phyloP scores from a whole-genome alignment of 345 rosid species.

The Xanthoceras sorbifolium region DNA sequence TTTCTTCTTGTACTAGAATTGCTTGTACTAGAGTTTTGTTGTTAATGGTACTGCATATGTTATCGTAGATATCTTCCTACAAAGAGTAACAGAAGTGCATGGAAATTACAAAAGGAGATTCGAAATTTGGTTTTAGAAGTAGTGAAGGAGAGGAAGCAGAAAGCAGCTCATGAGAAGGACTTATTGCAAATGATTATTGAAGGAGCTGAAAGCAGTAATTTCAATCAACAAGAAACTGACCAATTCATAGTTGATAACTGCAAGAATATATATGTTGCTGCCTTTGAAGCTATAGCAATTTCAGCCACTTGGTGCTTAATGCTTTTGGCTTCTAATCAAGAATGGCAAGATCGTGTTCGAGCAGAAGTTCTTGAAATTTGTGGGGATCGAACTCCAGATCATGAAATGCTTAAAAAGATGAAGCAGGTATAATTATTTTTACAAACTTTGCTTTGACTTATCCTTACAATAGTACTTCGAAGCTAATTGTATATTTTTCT shows the following conservation, averaged over 20 bases:
- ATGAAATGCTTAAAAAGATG: slow-evolving; percentile 36
- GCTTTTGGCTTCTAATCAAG: slow-evolving; percentile 47
- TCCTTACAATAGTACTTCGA: no score
- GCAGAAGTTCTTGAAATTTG: slow-evolving; percentile 39
- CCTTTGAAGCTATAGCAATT: slow-evolving; percentile 48
- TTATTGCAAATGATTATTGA: slow-evolving; percentile 39
- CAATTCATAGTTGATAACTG: slow-evolving; percentile 49
- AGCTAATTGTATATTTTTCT: no score
- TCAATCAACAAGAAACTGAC: slow-evolving; percentile 23
- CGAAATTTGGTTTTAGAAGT: slow-evolving; percentile 29
- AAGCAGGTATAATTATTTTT: slow-evolving; percentile 38
- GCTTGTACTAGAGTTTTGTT: no score
- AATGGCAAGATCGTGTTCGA: slow-evolving; percentile 52
- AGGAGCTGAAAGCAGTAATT: slow-evolving; percentile 33
- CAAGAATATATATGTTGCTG: slow-evolving; percentile 54
- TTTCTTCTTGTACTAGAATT: no score
- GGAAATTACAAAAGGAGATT: slow-evolving; percentile 44
- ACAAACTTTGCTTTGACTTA: no score
- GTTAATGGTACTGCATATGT: no score
- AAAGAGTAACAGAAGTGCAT: slow-evolving; percentile 35
- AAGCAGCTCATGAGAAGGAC: slow-evolving; percentile 29
- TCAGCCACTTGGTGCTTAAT: slow-evolving; percentile 48
- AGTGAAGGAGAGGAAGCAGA: slow-evolving; percentile 31
- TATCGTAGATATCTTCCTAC: slow-evolving; percentile 40
- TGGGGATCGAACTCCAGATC: slow-evolving; percentile 25